Evolutionary conservation across 2,329 filamentous ascomycete genomes (phyloP).

Genomic region (Diplodia sapinea): DNA sequence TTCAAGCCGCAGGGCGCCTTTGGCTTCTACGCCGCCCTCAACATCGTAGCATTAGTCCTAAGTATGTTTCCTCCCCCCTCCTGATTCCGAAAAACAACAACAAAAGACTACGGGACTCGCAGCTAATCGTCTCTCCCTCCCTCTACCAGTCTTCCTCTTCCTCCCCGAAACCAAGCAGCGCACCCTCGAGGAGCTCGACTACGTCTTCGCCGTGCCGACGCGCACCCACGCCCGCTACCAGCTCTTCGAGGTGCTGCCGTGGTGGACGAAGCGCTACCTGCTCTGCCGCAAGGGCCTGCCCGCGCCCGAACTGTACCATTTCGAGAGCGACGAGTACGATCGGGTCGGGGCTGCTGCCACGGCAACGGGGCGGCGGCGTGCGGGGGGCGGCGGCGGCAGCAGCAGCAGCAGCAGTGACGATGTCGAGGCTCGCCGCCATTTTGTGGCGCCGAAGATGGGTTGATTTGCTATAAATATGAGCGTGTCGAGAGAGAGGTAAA

Average conservation of each 20-base stretch:
- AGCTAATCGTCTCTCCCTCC: no score
- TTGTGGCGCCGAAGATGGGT: no score
- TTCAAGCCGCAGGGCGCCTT: slow-evolving; percentile 63
- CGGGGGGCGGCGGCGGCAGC: neutral
- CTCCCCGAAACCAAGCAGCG: slow-evolving; percentile 57
- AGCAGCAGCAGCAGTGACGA: neutral
- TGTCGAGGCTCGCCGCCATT: no score
- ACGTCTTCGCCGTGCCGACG: slow-evolving; percentile 56
- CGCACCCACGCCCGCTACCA: slow-evolving; percentile 51
- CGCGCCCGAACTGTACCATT: slow-evolving; percentile 47
- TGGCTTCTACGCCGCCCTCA: slow-evolving; percentile 66
- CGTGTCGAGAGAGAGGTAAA: no score
- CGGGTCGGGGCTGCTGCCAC: neutral
- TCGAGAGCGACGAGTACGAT: slow-evolving; percentile 36
- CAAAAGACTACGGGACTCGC: no score
- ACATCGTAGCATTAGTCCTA: slow-evolving; percentile 66
- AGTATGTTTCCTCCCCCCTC: slow-evolving; percentile 49
- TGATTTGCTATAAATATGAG: no score
- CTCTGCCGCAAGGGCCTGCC: slow-evolving; percentile 45
- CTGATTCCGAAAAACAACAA: slow-evolving; percentile 33
- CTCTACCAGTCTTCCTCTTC: slow-evolving; percentile 60
- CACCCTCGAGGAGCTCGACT: slow-evolving; percentile 58
- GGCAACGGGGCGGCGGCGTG: neutral
- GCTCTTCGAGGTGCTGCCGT: slow-evolving; percentile 50
- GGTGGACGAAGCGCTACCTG: slow-evolving; percentile 55